Percentiles rank a stretch among this genome's conserved stretches.
phyloP scores from a whole-genome alignment of 1,139 yeast genomes.

The Yamadazyma triangularis region DNA sequence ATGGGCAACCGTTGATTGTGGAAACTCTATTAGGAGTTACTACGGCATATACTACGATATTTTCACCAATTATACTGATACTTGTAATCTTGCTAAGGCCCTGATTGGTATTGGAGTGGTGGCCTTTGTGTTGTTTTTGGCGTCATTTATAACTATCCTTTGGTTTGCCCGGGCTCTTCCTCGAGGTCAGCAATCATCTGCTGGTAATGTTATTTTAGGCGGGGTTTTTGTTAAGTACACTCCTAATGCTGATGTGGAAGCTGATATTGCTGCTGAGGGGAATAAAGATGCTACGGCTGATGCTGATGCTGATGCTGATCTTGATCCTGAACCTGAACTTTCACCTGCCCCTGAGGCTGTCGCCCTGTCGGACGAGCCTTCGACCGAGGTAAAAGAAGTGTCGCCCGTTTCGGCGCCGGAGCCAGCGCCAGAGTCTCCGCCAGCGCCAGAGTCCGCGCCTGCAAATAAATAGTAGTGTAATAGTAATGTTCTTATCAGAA shows the following conservation, averaged over 20 bases:
- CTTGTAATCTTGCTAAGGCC: slow-evolving; percentile 23
- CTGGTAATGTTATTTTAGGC: not conserved
- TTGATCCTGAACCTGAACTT: slow-evolving; percentile 1
- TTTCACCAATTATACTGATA: not conserved
- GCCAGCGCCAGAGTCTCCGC: too few relatives aligned
- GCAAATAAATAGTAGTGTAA: too few relatives aligned
- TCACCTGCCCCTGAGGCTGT: too few relatives aligned
- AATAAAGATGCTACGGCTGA: not conserved
- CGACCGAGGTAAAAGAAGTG: too few relatives aligned
- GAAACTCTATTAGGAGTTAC: too few relatives aligned
- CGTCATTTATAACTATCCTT: too few relatives aligned
- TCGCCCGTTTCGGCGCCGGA: too few relatives aligned
- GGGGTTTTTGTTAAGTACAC: not conserved
- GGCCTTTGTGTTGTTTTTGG: slow-evolving; percentile 21
- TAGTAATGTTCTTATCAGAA: too few relatives aligned
- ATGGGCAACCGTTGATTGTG: slow-evolving; percentile 18
- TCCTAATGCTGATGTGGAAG: not conserved
- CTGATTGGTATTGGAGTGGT: slow-evolving; percentile 24
- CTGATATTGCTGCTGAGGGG: not conserved
- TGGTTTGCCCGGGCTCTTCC: slow-evolving; percentile 2
- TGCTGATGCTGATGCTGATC: not conserved
- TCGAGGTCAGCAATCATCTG: not conserved
- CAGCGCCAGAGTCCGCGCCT: too few relatives aligned
- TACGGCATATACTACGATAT: not conserved
- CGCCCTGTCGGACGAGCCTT: too few relatives aligned